Base-by-base conservation (phyloP, 2,329 filamentous ascomycete genomes). In the Arthroderma uncinatum region DNA sequence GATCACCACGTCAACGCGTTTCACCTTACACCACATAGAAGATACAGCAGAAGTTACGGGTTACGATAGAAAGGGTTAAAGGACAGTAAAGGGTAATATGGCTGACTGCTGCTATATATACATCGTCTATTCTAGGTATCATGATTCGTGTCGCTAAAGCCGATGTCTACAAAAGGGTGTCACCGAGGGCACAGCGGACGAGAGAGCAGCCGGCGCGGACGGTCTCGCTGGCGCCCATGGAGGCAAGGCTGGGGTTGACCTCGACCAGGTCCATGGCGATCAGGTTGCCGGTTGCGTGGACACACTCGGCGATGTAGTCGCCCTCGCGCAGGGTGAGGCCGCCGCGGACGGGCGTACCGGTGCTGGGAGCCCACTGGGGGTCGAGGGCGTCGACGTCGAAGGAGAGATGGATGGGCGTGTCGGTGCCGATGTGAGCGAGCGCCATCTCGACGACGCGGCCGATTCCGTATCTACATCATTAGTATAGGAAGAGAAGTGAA, bases 351-450 rank as follows among this genome's bases (percentile, higher is more conserved):
- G 93, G 90, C 2, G 93, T 97, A 16, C 93, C 93, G 0, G 93
- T 98, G 72, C 88, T 93, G 23, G 93, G 93, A 39, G 93, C 93
- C 86, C 89, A 96, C 80, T 90, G 86, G 28, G 93, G 93, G 72
- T 98, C 93, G 59, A 97, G 80, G 23, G 91, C 93, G 71, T 98
- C 93, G 64, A 98, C 89, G 70, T 98, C 93, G 67, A 98, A 97
- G 37, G 89, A 95, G 59, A 98, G 82, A 73, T 98, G 93, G 68
- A 98, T 96, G 42, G 93, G 93, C 0, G 91, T 96, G 70, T 97
- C 93, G 67, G 78, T 82, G 64, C 93, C 93, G 63, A 97, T 95
- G 77, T 96, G 91, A 33, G 86, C 92, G 55, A 98, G 80, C n/a
- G 92, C 92, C 92, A 96, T 95, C 68, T 97, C 93, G 76, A 98